phyloP scores from a whole-genome alignment of 345 rosid genomes.

The Pelargonium nanum region DNA sequence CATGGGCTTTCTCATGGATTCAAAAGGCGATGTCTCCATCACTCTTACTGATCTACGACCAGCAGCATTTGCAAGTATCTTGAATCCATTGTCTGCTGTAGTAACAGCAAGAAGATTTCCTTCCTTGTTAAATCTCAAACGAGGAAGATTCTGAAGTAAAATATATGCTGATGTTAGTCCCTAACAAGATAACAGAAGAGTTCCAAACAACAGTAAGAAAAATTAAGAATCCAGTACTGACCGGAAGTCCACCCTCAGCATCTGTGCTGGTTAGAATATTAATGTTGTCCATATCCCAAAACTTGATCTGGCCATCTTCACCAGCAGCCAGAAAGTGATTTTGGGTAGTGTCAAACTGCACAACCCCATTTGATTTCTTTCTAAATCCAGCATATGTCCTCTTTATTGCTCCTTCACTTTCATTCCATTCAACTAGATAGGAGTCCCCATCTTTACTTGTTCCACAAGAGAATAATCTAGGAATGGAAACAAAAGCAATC shows the following conservation, averaged over 20 bases:
- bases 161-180: neutral
- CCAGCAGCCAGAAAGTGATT: constrained; percentile 65
- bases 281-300: constrained; percentile 70
- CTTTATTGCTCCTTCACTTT: constrained; percentile 64
- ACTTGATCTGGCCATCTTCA: constrained; percentile 49
- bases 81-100: constrained; percentile 50
- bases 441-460: constrained; percentile 81
- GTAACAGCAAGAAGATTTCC: constrained; percentile 58
- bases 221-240: constrained; percentile 17
- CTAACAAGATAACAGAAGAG: neutral
- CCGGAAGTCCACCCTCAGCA: constrained; percentile 67
- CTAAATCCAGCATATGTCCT: constrained; percentile 56
- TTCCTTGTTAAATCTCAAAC: constrained; percentile 65
- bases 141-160: constrained; percentile 35
- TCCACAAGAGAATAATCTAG: constrained; percentile 68
- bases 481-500: neutral
- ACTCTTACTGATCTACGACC: constrained; percentile 44
- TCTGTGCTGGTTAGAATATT: constrained; percentile 39
- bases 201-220: constrained; percentile 1
- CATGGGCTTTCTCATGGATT: constrained; percentile 44
- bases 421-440: constrained; percentile 69
- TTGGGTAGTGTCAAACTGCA: constrained; percentile 60
- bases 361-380: constrained; percentile 48
- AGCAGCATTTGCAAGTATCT: constrained; percentile 49
- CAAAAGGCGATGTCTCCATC: constrained; percentile 44